Base-by-base conservation (phyloP, 2,329 filamentous ascomycete species). In the Ceratocystis papillata region DNA sequence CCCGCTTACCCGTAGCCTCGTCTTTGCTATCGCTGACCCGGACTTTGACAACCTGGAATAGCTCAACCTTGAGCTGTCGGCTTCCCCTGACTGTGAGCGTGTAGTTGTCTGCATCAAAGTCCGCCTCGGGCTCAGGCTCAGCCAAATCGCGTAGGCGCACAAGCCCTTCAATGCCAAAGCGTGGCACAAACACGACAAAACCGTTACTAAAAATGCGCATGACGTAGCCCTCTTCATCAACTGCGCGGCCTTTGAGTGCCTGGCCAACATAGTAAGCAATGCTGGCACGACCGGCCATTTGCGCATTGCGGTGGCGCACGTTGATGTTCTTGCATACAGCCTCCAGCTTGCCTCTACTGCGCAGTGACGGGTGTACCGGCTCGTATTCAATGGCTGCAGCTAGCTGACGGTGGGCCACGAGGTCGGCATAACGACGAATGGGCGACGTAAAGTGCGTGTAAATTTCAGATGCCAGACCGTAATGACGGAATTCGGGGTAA, bases 371-470 rank as follows among this genome's bases (percentile, higher is more conserved):
- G 73, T 95, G 88, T n/a, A 94, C 81, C 48, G 87, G 80, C 78
- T 92, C 92, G 79, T 97, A 97, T 67, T 88, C 89, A 73, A 99
- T 97, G 37, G 94, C 92, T 8, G 94, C 93, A 0, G 94, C 93
- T 64, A 99, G 86, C 78, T 99, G 94, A 15, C 93, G 83, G 76
- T 99, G 93, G 4, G 90, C 93, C 66, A 96, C 86, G 2, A 99
- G 83, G 78, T 99, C 94, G n/a, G 93, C 93, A 74, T 99, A 99
- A 37, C 95, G 89, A 67, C 94, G 89, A 74, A 99, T 99, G 2
- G 94, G 95, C 2, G 89, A 95, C 0, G 94, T 99, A 77, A 99
- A 99, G 76, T 99, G 94, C 1, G 94, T 99, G 79, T 99, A 99
- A 74, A 99, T 99, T 72, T 95, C 89, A 2, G 88, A 91, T 0